A percentile compares a stretch with the other conserved stretches of the same genome.
These are phyloP conservation scores for Penicillium parvum DNA, from an alignment of 495 filamentous ascomycete genomes.

Conservation along the genomic window DNA sequence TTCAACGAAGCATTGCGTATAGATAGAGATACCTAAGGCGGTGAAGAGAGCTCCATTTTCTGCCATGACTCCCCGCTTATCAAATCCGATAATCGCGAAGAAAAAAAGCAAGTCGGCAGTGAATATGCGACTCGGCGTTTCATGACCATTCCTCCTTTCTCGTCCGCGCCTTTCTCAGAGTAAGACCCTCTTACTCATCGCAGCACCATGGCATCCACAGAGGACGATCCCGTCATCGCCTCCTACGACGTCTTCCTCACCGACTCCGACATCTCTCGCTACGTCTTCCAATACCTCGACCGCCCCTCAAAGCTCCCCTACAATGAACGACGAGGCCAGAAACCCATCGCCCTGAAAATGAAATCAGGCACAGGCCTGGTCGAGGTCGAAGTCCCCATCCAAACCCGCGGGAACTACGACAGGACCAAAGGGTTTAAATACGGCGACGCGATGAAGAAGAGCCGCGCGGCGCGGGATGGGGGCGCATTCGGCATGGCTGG, in stretches of 20 bases:
- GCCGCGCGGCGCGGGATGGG: conserved; percentile 47
- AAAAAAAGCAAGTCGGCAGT: neutral
- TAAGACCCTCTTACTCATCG: neutral
- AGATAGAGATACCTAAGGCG: too few species aligned
- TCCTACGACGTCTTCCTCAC: conserved; percentile 62
- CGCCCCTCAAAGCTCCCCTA: conserved; percentile 49
- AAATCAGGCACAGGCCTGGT: conserved; percentile 65
- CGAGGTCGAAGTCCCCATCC: conserved; percentile 70
- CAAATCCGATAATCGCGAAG: conserved; percentile 4
- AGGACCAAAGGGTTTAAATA: conserved; percentile 58
- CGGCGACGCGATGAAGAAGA: conserved; percentile 61
- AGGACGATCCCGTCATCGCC: conserved; percentile 52
- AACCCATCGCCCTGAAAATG: conserved; percentile 58
- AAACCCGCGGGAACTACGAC: conserved; percentile 59
- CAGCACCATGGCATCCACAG: conserved; percentile 22
- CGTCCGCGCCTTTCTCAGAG: too few species aligned
- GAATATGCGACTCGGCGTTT: neutral
- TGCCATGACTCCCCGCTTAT: conserved; percentile 16
- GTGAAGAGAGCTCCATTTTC: conserved; percentile 9
- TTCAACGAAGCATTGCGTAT: too few species aligned
- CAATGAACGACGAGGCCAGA: conserved; percentile 45
- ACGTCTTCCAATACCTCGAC: conserved; percentile 69
- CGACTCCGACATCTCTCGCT: conserved; percentile 45
- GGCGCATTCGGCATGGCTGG: conserved; percentile 56
- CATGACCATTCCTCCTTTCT: neutral